Percentiles rank a stretch among this genome's conserved stretches.
phyloP scores from a whole-genome alignment of 352 stramenopile species.

The Phytophthora crassamura region DNA sequence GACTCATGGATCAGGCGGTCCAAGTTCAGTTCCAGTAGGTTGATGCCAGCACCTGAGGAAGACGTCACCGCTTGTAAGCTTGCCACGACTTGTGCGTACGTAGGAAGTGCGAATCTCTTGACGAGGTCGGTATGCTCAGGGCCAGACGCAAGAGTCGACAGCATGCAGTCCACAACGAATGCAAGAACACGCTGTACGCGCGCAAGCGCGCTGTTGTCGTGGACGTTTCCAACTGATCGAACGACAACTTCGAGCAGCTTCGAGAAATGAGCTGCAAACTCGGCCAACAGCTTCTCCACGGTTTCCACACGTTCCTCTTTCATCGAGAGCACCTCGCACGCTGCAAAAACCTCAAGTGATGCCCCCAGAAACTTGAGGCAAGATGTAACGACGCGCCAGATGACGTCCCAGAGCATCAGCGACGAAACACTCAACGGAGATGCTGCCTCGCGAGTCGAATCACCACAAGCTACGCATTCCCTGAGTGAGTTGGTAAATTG shows the following conservation, averaged over 20 bases:
- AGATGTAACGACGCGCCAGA: slow-evolving; percentile 38
- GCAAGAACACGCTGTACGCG: slow-evolving; percentile 23
- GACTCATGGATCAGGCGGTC: neutral
- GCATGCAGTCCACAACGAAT: slow-evolving; percentile 25
- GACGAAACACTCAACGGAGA: slow-evolving; percentile 14
- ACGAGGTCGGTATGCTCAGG: neutral
- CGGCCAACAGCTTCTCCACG: slow-evolving; percentile 12
- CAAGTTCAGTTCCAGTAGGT: neutral
- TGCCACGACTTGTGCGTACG: slow-evolving; percentile 10
- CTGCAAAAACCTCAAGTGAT: slow-evolving; percentile 24
- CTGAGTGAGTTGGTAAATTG: slow-evolving; percentile 20
- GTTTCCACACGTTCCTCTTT: slow-evolving; percentile 9
- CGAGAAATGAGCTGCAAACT: slow-evolving; percentile 13
- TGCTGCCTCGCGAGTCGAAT: neutral
- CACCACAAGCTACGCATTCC: slow-evolving; percentile 12
- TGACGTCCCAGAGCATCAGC: slow-evolving; percentile 44
- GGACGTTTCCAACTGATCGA: neutral
- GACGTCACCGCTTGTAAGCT: slow-evolving; percentile 13
- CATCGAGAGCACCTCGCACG: slow-evolving; percentile 20
- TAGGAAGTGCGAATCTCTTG: slow-evolving; percentile 14
- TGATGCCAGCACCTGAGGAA: neutral
- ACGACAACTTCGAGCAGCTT: slow-evolving; percentile 18
- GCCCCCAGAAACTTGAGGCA: slow-evolving; percentile 29
- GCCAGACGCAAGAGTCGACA: neutral
- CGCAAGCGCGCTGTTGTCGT: neutral